Conservation (phyloP, 306 rosid species). For the Pachyrhizus erosus region DNA sequence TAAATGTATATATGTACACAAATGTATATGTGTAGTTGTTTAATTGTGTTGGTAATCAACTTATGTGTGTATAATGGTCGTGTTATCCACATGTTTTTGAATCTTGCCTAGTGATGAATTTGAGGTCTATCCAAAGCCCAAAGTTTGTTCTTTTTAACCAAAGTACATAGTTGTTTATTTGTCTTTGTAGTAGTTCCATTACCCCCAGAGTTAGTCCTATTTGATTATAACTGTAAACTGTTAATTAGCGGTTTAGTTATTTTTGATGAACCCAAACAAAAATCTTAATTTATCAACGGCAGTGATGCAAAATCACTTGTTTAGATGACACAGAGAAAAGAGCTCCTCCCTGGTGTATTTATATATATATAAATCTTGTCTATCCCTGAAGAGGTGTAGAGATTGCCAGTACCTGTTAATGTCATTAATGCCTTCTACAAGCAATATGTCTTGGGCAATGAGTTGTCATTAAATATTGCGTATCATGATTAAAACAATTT, state of each 20-base stretch:
- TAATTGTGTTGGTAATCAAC: conserved; percentile 20
- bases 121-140: conserved; percentile 8
- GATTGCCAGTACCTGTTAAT: conserved; percentile 14
- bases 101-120: not conserved
- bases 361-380: not conserved
- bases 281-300: conserved; percentile 20
- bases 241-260: not conserved
- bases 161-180: conserved; percentile 20
- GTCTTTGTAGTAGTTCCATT: conserved; percentile 7
- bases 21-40: conserved; percentile 9
- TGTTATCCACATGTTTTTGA: conserved; percentile 36
- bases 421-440: conserved; percentile 10
- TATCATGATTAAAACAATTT: not conserved
- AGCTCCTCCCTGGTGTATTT: conserved; percentile 11
- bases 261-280: not conserved
- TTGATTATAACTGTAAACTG: not conserved
- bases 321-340: conserved; percentile 23
- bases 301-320: not conserved
- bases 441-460: not conserved
- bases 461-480: not conserved
- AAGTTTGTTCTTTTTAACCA: conserved; percentile 27
- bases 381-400: not conserved
- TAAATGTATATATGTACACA: not conserved
- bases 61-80: not conserved
- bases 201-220: conserved; percentile 7